Evolutionary conservation across 805 yeast species (phyloP), one percentile per base, ranked within the genome.

Genomic region (Sugiyamaella qingdaonensis): DNA sequence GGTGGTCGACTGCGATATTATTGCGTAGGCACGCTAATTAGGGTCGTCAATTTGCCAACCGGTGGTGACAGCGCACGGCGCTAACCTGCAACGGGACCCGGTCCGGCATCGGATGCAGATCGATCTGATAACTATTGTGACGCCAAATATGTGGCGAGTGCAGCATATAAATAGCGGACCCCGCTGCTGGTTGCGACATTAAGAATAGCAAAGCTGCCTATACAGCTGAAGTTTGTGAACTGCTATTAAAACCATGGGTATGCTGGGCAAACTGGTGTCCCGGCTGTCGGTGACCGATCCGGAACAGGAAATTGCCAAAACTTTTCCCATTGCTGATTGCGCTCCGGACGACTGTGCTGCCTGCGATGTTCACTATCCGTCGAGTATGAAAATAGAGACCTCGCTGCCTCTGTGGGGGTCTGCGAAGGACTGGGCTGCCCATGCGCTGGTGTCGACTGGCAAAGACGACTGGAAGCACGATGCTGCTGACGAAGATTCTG

Each of bases 401-500:
- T 73, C 61, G 19, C 63, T 58, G 21, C 77, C 78, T 5, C 72
- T 90, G 29, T 89, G 86, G 80, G 84, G 85, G 54, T 76, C 91
- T 4, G 82, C 95, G 0, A 78, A 77, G 57, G 82, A 86, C 0
- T 82, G 81, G 43, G 84, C 82, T 2, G 64, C 85, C 21, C 97
- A 91, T 60, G 72, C 89, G 19, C 70, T 92, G 33, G 83, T 91
- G 0, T 86, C 96, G 1, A 90, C 97, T 0, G 95, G 94, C 10
- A 82, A 83, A 59, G 65, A 79, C 0, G 95, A 92, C 68, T 92
- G 99, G 99, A 73, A 70, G 13, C 92, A 81, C 56, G 86, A 86
- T 63, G 88, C 96, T 2, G 73, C 77, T 8, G 72, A 75, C 9
- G 79, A 76, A 31, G 57, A 42, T 2, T 27, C 41, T 10, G 53